A percentile compares a stretch with the other conserved stretches of the same genome.
Evolutionary conservation across 495 filamentous ascomycete genomes (phyloP).

Genomic region (Apiosordaria backusii): DNA sequence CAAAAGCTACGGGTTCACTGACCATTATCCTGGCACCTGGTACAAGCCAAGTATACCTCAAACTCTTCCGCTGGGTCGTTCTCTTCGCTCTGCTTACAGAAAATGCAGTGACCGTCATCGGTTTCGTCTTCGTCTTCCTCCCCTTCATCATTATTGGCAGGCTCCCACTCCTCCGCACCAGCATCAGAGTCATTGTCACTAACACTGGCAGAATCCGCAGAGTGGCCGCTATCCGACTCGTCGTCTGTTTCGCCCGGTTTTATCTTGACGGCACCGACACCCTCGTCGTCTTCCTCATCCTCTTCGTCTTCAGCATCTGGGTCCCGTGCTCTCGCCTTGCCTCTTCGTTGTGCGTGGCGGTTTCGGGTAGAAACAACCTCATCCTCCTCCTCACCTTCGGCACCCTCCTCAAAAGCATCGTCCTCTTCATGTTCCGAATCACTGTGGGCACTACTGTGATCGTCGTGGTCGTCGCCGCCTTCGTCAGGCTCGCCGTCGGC

Average conservation of each 20-base stretch:
- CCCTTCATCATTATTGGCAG: constrained; percentile 65
- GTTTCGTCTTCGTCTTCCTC: constrained; percentile 57
- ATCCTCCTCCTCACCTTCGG: constrained; percentile 41
- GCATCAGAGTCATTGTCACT: constrained; percentile 41
- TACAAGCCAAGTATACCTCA: constrained; percentile 78
- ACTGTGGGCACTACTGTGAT: constrained; percentile 3
- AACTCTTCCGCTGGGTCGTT: constrained; percentile 84
- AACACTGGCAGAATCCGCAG: constrained; percentile 19
- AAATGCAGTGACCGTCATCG: constrained; percentile 67
- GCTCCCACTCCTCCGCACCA: constrained; percentile 51
- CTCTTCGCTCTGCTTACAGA: constrained; percentile 79
- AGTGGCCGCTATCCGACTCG: constrained; percentile 34
- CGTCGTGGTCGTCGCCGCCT: constrained; percentile 33
- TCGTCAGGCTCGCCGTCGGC: constrained; percentile 39
- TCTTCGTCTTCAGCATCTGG: constrained; percentile 46
- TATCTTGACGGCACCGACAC: constrained; percentile 73
- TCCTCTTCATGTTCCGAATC: constrained; percentile 32
- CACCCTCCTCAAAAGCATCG: constrained; percentile 18
- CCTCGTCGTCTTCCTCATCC: constrained; percentile 55
- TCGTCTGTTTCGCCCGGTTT: constrained; percentile 53
- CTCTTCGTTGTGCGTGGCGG: constrained; percentile 35
- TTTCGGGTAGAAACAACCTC: constrained; percentile 11
- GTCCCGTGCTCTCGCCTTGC: constrained; percentile 31
- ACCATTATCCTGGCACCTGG: constrained; percentile 86
- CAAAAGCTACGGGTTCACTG: constrained; percentile 38